These are phyloP conservation scores for Mariannaea sp. DNA, from an alignment of 2,329 filamentous ascomycete species.

Conservation along the genomic window DNA sequence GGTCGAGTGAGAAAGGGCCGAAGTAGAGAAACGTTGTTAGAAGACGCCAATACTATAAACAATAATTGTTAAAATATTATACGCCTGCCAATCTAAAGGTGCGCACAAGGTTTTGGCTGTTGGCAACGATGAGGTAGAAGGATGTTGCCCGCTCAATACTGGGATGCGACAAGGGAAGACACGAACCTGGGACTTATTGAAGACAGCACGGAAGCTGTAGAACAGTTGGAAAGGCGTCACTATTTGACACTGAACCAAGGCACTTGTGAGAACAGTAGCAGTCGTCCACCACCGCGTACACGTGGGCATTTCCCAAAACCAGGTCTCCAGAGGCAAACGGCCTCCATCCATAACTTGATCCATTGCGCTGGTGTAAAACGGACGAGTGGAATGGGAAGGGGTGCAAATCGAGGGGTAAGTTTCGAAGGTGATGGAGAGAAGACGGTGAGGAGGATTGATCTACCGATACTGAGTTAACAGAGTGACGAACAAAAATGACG, in stretches of 20 bases:
- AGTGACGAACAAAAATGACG: not conserved
- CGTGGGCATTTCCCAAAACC: conserved; percentile 98
- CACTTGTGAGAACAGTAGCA: conserved; percentile 83
- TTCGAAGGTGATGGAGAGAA: not conserved
- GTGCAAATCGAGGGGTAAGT: not conserved
- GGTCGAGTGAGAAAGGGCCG: conserved; percentile 88
- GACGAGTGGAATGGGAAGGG: not conserved
- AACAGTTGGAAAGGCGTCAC: conserved; percentile 94
- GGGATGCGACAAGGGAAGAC: not conserved
- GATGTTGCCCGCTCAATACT: not conserved
- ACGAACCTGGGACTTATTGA: conserved; percentile 85
- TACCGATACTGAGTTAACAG: not conserved
- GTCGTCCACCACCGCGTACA: conserved; percentile 98
- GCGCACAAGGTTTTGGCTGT: not conserved
- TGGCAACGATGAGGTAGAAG: not conserved
- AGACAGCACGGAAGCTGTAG: conserved; percentile 93
- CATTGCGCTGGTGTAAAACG: conserved; percentile 45
- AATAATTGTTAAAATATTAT: conserved; percentile 21
- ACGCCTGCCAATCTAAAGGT: not conserved
- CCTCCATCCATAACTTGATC: conserved; percentile 65
- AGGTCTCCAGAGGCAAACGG: conserved; percentile 84
- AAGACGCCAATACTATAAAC: conserved; percentile 87
- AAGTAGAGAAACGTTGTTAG: conserved; percentile 97
- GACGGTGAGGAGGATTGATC: conserved; percentile 1
- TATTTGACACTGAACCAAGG: conserved; percentile 90